A percentile compares a stretch with the other conserved stretches of the same genome.
Evolutionary conservation across 129 eudicot species (phyloP).

Genomic region (Calendula officinalis): DNA sequence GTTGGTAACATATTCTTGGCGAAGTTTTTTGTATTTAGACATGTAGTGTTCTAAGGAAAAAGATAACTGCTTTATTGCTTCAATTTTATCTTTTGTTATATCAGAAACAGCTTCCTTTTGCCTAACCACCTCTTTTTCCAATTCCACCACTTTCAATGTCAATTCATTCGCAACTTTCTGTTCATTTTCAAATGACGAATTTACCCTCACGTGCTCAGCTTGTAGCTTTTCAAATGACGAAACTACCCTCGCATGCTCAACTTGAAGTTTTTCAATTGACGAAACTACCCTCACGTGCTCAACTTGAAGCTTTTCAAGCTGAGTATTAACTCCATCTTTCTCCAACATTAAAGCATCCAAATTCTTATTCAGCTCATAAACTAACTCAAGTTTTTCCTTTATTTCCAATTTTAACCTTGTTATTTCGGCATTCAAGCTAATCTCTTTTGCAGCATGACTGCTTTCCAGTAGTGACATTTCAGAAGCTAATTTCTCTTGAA

Average conservation of each 20-base stretch:
- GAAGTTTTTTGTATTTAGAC: too few species aligned
- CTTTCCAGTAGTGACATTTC: slow-evolving; percentile 38
- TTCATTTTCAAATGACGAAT: slow-evolving; percentile 34
- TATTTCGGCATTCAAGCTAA: slow-evolving; percentile 34
- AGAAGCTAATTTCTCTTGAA: slow-evolving; percentile 42
- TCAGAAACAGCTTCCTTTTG: slow-evolving; percentile 43
- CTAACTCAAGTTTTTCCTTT: slow-evolving; percentile 21
- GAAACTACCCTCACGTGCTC: slow-evolving; percentile 29
- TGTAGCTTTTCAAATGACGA: slow-evolving; percentile 39
- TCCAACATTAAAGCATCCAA: slow-evolving; percentile 45
- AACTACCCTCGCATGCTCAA: slow-evolving; percentile 37
- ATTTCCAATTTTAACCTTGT: slow-evolving; percentile 36
- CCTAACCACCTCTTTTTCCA: slow-evolving; percentile 54
- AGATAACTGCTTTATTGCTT: slow-evolving; percentile 75
- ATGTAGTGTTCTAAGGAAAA: slow-evolving; percentile 35
- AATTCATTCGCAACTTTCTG: slow-evolving; percentile 36
- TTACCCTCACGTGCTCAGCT: too few species aligned
- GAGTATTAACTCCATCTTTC: slow-evolving; percentile 52
- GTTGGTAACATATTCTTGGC: too few species aligned
- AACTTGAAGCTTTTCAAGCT: slow-evolving; percentile 50
- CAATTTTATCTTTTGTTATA: slow-evolving; percentile 74
- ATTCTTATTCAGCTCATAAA: slow-evolving; percentile 17
- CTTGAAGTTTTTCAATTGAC: slow-evolving; percentile 14
- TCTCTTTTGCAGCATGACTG: slow-evolving; percentile 38
- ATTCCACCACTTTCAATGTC: slow-evolving; percentile 35